A percentile compares a stretch with the other conserved stretches of the same genome.
Evolutionary conservation across 768 basidiomycete genomes (phyloP).

Genomic region (Chlorophyllum brunneum): DNA sequence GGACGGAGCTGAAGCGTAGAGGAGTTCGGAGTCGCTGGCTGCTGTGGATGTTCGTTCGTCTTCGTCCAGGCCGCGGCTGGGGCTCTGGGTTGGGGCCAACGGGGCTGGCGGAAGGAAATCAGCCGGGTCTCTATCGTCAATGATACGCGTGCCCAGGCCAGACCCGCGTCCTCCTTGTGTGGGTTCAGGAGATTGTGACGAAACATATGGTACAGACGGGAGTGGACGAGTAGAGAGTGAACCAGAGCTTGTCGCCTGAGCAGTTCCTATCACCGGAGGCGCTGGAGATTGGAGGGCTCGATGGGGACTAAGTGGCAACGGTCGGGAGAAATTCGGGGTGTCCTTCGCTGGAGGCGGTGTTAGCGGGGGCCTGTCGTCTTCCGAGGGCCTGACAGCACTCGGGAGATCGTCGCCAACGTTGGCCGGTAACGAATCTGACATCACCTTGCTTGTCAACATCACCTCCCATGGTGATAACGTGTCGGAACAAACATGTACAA

Average conservation of each 20-base stretch:
- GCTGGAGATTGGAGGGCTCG: not conserved
- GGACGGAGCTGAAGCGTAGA: constrained; percentile 11
- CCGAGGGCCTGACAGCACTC: not conserved
- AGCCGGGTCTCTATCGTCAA: constrained; percentile 8
- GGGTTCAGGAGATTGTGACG: not conserved
- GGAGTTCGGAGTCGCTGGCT: constrained; percentile 3
- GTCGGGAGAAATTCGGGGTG: constrained; percentile 6
- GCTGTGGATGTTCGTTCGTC: not conserved
- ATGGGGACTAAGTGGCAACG: not conserved
- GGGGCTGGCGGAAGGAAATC: not conserved
- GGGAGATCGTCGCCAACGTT: no score
- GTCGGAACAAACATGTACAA: no score
- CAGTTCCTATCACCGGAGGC: not conserved
- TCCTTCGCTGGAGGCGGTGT: not conserved
- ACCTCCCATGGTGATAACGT: no score
- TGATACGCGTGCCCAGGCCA: not conserved
- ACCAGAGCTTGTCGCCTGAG: not conserved
- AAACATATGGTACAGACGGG: constrained; percentile 1
- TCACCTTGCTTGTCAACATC: no score
- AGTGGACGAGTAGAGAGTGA: not conserved
- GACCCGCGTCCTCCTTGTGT: constrained; percentile 1
- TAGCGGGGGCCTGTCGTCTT: not conserved
- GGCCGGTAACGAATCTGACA: no score
- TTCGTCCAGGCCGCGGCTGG: not conserved
- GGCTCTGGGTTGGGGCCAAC: not conserved